Conservation (phyloP, 2,329 filamentous ascomycete genomes). For the Lachnellula cervina region DNA sequence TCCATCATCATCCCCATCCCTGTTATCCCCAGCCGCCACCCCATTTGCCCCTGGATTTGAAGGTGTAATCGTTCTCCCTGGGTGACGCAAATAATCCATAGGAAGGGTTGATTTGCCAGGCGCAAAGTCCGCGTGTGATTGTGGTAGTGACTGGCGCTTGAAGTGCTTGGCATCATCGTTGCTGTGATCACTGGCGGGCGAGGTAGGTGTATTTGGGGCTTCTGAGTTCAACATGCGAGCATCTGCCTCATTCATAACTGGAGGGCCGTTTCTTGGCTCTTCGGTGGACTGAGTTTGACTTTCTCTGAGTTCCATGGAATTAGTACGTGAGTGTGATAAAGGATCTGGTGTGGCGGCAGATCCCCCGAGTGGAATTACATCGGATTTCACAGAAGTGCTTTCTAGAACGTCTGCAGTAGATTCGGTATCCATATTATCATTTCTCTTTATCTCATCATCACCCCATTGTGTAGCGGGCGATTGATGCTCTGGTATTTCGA, state of each 20-base stretch:
- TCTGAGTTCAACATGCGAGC: too few relatives aligned
- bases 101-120: neutral
- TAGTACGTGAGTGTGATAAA: neutral
- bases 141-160: neutral
- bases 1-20: neutral
- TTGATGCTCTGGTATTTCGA: neutral
- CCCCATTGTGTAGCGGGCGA: neutral
- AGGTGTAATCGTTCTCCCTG: neutral
- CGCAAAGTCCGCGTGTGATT: neutral
- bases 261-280: too few relatives aligned
- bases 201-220: too few relatives aligned
- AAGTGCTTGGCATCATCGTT: neutral
- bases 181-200: neutral
- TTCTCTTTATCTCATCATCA: too few relatives aligned
- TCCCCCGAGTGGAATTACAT: neutral
- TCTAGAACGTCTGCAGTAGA: neutral
- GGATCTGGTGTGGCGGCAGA: neutral
- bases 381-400: neutral
- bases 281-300: neutral
- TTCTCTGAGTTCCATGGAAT: neutral
- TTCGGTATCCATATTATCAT: neutral
- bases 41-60: neutral
- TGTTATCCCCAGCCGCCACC: neutral
- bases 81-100: neutral
- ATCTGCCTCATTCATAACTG: too few relatives aligned